A percentile compares a stretch with the other conserved stretches of the same genome.
Evolutionary conservation across 352 stramenopile species (phyloP).

Genomic region (Globisporangium mamillatum): DNA sequence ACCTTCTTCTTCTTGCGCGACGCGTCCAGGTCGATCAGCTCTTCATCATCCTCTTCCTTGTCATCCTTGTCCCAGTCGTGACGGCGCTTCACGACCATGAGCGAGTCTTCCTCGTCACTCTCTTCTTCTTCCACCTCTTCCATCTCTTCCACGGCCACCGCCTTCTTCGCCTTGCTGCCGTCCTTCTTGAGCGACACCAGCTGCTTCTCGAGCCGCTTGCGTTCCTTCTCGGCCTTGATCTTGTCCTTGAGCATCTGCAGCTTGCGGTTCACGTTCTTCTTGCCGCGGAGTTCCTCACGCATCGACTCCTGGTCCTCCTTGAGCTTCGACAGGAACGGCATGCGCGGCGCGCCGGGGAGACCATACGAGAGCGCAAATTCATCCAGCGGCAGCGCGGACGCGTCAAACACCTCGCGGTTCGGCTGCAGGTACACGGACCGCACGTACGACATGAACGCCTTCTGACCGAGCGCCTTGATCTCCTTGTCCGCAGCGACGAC

Average conservation of each 20-base stretch:
- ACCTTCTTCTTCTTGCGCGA: slow-evolving; percentile 75
- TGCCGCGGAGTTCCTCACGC: slow-evolving; percentile 82
- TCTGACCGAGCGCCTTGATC: slow-evolving; percentile 95
- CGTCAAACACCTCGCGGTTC: slow-evolving; percentile 93
- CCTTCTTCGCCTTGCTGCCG: slow-evolving; percentile 28
- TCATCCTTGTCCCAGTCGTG: slow-evolving; percentile 77
- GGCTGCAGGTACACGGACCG: slow-evolving; percentile 95
- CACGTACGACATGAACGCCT: slow-evolving; percentile 98
- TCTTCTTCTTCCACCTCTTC: background rate
- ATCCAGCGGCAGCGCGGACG: slow-evolving; percentile 88
- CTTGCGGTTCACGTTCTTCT: slow-evolving; percentile 98
- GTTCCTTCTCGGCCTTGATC: slow-evolving; percentile 95
- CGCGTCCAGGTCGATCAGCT: slow-evolving; percentile 58
- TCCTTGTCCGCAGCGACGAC: slow-evolving; percentile 92
- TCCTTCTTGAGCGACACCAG: slow-evolving; percentile 40
- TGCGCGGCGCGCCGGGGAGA: slow-evolving; percentile 89
- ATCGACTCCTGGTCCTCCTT: slow-evolving; percentile 71
- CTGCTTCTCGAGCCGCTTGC: slow-evolving; percentile 88
- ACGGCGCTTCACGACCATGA: slow-evolving; percentile 92
- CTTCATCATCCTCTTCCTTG: slow-evolving; percentile 38
- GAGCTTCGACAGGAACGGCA: slow-evolving; percentile 92
- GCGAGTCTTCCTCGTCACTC: slow-evolving; percentile 79
- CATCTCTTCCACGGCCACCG: slow-evolving; percentile 32
- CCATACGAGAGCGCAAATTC: slow-evolving; percentile 93
- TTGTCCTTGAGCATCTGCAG: slow-evolving; percentile 97